A percentile compares a stretch with the other conserved stretches of the same genome.
Conservation (phyloP, 2,329 filamentous ascomycete species). For the Phoma sp. region DNA sequence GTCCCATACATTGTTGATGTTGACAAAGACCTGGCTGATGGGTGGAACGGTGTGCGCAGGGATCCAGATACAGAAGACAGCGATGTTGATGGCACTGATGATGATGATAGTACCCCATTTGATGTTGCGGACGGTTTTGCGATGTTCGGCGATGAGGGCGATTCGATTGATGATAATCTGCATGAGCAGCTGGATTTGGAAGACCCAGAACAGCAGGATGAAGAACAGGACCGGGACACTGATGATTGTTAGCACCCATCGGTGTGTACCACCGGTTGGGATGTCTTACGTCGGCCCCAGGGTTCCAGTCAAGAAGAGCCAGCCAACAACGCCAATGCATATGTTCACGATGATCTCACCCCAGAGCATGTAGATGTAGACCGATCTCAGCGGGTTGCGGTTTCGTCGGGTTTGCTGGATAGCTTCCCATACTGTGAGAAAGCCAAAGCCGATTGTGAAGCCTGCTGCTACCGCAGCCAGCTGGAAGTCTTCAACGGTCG, state of each 20-base stretch:
- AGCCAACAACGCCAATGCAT: conserved; percentile 38
- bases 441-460: conserved; percentile 44
- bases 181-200: conserved; percentile 57
- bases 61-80: conserved; percentile 62
- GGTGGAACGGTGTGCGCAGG: conserved; percentile 51
- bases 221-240: conserved; percentile 43
- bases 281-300: conserved; percentile 39
- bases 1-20: conserved; percentile 61
- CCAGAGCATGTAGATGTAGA: conserved; percentile 49
- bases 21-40: conserved; percentile 48
- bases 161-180: conserved; percentile 65
- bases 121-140: conserved; percentile 47
- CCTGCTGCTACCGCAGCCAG: conserved; percentile 43
- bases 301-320: conserved; percentile 39
- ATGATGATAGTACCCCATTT: conserved; percentile 57
- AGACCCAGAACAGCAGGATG: conserved; percentile 43
- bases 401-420: conserved; percentile 46
- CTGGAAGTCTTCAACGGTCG: conserved; percentile 35
- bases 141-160: conserved; percentile 55
- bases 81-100: conserved; percentile 60
- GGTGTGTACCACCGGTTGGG: too few species aligned
- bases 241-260: conserved; percentile 2
- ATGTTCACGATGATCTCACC: conserved; percentile 41
- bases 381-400: conserved; percentile 40
- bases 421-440: conserved; percentile 45